Base-by-base conservation (phyloP, 1,139 yeast species). In the Sugiyamaella neomexicana region DNA sequence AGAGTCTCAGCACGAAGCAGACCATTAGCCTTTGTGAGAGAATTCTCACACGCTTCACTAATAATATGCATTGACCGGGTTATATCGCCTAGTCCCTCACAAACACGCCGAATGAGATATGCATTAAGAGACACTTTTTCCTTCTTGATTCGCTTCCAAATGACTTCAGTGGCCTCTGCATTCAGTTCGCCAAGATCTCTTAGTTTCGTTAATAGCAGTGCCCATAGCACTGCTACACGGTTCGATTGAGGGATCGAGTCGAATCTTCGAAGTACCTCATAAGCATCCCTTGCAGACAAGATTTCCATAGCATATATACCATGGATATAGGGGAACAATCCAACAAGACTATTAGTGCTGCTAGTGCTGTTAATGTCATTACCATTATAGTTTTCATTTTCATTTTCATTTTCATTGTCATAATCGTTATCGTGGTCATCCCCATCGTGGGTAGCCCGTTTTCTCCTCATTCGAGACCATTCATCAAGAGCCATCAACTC, bases 161-260 rank as follows among this genome's bases (percentile, higher is more conserved):
- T 49, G 17, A 55, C 38, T 46, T 54, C 52, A 6, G 65, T 58
- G n/a, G 58, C 48, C 2, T 48, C 57, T 1, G 63, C 56, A 12
- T 58, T 59, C 46, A 68, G 51, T 16, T 59, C 59, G 6, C 61
- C 58, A 2, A 59, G 46, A 29, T 59, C 56, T 10, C 60, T 50
- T 25, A 68, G 49, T 20, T 59, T 55, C 16, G 54, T 50, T 5
- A 67, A 48, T 29, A 63, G 44, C 1, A 61, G 15, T 1, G 63
- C 63, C 71, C 71, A 69, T 25, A 65, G 25, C 6, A 59, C 55
- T 1, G 68, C 56, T 8, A 48, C 55, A 9, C 62, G 60, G 1
- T 53, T 40, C 2, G 23, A 25, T 12, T 39, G 44, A 5, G 58
- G 54, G 6, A 58, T 50, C 8, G 37, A 34, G 27, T 55, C 57